Evolutionary conservation across 2,329 filamentous ascomycete genomes (phyloP), one percentile per base, ranked within the genome.

Genomic region (Aureobasidium leucospermi): DNA sequence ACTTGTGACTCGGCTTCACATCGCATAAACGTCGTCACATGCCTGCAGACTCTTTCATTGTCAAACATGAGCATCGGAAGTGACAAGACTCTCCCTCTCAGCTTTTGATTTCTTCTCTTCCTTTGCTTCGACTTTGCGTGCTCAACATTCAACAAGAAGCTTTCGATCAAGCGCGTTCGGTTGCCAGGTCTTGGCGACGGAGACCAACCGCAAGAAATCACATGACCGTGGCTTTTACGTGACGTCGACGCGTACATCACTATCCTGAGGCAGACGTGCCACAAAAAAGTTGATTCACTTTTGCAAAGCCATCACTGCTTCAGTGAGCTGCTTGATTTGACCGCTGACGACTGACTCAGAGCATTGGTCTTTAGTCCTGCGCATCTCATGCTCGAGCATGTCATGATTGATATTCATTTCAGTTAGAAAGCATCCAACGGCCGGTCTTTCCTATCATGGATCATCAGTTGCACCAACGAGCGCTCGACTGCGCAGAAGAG

Each of bases 401-500:
- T 29, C 39, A 28, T 34, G 16, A 41, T 36, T 11, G 34, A 31
- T 23, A n/a, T 36, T 15, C 6, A 23, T 39, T 28, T 23, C 23
- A 31, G 8, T 51, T n/a, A 2, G 2, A 7, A 29, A 36, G n/a
- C 32, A 39, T 6, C 10, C 34, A 51, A 19, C 3, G 16, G 34
- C 34, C 28, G 16, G 16, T 19, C 34, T 38, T 38, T 51, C 16
- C 34, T 10, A 38, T 31, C 4, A 55, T 55, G 51, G 51, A 53
- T 13, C 36, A 56, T 28, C 10, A 16, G 16, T 13, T 56, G n/a
- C 52, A 46, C 16, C 29, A 45, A 2, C 36, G 31, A 29, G 52
- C 41, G 8, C 8, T 11, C 4, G n/a, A 34, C 4, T 31, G 45
- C 5, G 52, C 52, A 9, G 32, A 3, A 13, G 15, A 75, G 39